Evolutionary conservation across 139 green algal genomes (phyloP).

Genomic region (Chlamydomonas asymmetrica): DNA sequence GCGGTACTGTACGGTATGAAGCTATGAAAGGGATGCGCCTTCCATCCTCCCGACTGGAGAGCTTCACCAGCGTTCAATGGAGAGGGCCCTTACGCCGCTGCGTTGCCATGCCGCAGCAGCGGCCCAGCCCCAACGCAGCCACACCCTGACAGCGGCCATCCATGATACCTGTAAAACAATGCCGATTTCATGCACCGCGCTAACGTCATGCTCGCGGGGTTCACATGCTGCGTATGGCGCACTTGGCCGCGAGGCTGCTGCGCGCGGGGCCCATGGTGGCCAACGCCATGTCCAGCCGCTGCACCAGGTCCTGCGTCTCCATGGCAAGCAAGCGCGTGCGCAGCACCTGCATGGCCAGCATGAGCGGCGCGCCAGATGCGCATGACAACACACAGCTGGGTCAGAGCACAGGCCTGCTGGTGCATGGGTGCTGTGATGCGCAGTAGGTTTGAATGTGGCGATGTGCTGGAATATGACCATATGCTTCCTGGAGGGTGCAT

Average conservation of each 20-base stretch:
- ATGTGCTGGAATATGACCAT: background rate
- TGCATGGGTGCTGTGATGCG: background rate
- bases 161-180: too few species aligned
- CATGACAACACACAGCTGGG: background rate
- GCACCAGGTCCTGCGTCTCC: conserved; percentile 15
- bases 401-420: background rate
- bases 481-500: background rate
- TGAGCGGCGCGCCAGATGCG: background rate
- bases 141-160: too few species aligned
- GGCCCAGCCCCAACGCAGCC: too few species aligned
- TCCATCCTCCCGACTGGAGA: too few species aligned
- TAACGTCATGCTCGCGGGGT: too few species aligned
- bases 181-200: too few species aligned
- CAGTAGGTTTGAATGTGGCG: background rate
- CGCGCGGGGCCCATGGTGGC: conserved; percentile 15
- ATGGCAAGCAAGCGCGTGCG: conserved; percentile 24
- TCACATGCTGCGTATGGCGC: too few species aligned
- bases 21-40: too few species aligned
- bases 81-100: too few species aligned
- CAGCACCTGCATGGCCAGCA: background rate
- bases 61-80: too few species aligned
- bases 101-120: too few species aligned
- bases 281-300: conserved; percentile 15
- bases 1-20: too few species aligned
- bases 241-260: conserved; percentile 21